These are phyloP conservation scores for Stagonosporopsis chrysanthemi DNA, from an alignment of 2,329 filamentous ascomycete species.

Conservation along the genomic window DNA sequence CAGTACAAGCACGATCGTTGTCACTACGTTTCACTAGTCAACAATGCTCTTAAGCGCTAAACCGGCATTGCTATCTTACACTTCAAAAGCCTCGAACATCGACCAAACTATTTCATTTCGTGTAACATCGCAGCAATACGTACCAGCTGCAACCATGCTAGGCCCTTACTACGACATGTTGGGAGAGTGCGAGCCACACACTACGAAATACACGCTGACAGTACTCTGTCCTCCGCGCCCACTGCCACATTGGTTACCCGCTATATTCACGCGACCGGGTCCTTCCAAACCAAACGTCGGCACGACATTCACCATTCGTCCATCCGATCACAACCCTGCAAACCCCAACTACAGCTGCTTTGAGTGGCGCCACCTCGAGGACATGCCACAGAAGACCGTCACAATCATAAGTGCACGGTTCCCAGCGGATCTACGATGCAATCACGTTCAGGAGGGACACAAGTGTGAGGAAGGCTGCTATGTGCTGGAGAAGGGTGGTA, in stretches of 20 bases:
- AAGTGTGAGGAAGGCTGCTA: slow-evolving; percentile 36
- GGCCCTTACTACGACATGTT: slow-evolving; percentile 28
- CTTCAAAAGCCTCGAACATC: not conserved
- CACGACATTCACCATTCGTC: slow-evolving; percentile 15
- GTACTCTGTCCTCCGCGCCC: slow-evolving; percentile 30
- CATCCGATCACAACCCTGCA: slow-evolving; percentile 14
- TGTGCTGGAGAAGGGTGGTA: slow-evolving; percentile 37
- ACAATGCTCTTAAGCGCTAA: no score
- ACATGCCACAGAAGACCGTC: slow-evolving; percentile 25
- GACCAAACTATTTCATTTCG: not conserved
- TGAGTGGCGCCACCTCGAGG: slow-evolving; percentile 20
- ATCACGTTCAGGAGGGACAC: slow-evolving; percentile 23
- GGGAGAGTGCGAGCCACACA: slow-evolving; percentile 29
- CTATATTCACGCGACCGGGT: slow-evolving; percentile 23
- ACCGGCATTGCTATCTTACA: not conserved
- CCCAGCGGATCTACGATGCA: slow-evolving; percentile 30
- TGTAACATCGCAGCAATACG: not conserved
- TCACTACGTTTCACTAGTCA: not conserved
- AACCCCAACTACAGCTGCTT: slow-evolving; percentile 27
- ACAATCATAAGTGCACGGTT: slow-evolving; percentile 25
- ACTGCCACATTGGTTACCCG: slow-evolving; percentile 26
- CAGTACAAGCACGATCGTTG: not conserved
- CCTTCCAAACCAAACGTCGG: slow-evolving; percentile 5
- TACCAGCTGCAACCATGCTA: not conserved
- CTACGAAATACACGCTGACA: slow-evolving; percentile 34